These are phyloP conservation scores for Simmondsia chinensis DNA, from an alignment of 148 eudicot genomes.

Conservation along the genomic window DNA sequence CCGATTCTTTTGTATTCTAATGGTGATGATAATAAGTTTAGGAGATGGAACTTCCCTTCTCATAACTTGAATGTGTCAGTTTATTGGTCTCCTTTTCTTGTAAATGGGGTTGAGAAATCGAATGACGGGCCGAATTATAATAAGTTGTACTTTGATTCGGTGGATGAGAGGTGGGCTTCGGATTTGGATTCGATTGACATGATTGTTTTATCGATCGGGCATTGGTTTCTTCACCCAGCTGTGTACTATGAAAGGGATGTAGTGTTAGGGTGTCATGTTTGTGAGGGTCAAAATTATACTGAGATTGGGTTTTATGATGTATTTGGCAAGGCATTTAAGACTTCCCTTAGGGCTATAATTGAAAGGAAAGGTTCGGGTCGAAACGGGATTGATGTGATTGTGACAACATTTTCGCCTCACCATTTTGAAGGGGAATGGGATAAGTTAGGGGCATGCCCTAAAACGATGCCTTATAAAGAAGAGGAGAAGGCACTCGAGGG, in stretches of 20 bases:
- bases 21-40: conserved; percentile 68
- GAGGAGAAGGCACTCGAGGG: conserved; percentile 49
- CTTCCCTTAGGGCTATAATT: conserved; percentile 42
- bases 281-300: conserved; percentile 32
- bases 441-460: conserved; percentile 75
- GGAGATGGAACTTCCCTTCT: conserved; percentile 64
- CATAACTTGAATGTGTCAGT: conserved; percentile 52
- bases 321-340: conserved; percentile 59
- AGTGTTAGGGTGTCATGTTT: conserved; percentile 59
- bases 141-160: conserved; percentile 47
- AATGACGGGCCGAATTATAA: conserved; percentile 22
- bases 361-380: conserved; percentile 22
- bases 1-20: conserved; percentile 44
- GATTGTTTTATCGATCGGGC: conserved; percentile 74
- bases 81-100: conserved; percentile 91
- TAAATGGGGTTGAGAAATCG: conserved; percentile 59
- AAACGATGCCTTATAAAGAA: conserved; percentile 46
- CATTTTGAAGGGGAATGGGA: conserved; percentile 97
- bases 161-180: conserved; percentile 66
- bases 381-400: conserved; percentile 32
- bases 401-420: conserved; percentile 76
- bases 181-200: conserved; percentile 60
- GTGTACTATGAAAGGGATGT: conserved; percentile 41
- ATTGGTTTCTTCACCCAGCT: conserved; percentile 89
- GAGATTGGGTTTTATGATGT: conserved; percentile 66